Evolutionary conservation across 2,329 filamentous ascomycete genomes (phyloP).

Genomic region (Colletotrichum sublineola): DNA sequence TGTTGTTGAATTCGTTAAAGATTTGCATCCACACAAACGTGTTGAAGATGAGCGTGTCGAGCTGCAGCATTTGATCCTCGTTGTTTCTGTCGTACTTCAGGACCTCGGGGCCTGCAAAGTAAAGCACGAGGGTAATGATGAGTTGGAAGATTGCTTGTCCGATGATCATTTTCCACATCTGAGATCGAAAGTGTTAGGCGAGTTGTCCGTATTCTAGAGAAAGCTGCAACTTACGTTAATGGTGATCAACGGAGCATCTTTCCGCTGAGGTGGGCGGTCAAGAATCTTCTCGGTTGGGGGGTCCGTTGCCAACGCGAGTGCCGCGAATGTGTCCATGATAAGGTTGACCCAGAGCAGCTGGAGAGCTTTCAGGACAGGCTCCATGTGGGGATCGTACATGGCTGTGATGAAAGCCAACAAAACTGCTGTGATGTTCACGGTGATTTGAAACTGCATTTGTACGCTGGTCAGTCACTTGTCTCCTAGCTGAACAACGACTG

Average conservation of each 20-base stretch:
- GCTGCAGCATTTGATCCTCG: conserved; percentile 48
- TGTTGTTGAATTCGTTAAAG: conserved; percentile 73
- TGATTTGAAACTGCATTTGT: conserved; percentile 66
- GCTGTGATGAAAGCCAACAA: conserved; percentile 70
- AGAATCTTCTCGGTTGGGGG: conserved; percentile 51
- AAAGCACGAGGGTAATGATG: conserved; percentile 61
- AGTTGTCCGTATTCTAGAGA: too few species aligned
- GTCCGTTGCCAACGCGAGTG: conserved; percentile 59
- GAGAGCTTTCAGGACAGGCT: conserved; percentile 69
- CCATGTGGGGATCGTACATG: conserved; percentile 61
- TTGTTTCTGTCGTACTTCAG: conserved; percentile 17
- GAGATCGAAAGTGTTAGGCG: background rate
- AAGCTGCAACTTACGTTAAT: conserved; percentile 46
- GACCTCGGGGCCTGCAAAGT: conserved; percentile 27
- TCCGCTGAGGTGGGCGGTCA: conserved; percentile 62
- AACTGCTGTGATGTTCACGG: conserved; percentile 73
- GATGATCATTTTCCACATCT: conserved; percentile 73
- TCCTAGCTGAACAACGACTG: background rate
- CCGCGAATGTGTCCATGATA: conserved; percentile 74
- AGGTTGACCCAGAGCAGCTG: conserved; percentile 74
- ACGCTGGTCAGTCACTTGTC: background rate
- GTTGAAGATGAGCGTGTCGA: conserved; percentile 83
- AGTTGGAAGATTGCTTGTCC: conserved; percentile 74
- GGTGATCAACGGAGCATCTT: conserved; percentile 19
- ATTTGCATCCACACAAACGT: conserved; percentile 93